Evolutionary conservation across 2,329 filamentous ascomycete genomes (phyloP), one percentile per base, ranked within the genome.

Genomic region (Coniochaeta ligniaria): DNA sequence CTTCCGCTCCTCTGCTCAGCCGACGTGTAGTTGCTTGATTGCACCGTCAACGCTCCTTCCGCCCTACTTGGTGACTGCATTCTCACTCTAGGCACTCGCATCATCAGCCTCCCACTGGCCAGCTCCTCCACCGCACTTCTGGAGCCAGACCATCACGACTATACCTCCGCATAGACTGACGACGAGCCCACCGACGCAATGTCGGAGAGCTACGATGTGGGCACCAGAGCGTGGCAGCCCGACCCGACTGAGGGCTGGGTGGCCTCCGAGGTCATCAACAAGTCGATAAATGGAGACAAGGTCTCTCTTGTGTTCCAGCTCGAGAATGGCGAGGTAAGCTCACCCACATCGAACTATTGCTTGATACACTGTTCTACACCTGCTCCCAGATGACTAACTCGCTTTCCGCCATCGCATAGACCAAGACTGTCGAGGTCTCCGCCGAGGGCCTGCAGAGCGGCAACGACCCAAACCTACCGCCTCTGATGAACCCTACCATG

Each of bases 181-280:
- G 57, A 43, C 60, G 58, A 63, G 52, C 63, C 61, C 60, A 62
- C 60, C 61, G 41, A 61, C 74, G 75, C 73, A 77, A 96, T 96
- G 93, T 91, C 92, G 80, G 90, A 96, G 78, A 91, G 86, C 74
- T 98, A 96, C 80, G 93, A 98, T 83, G 86, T 97, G 73, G 95
- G 94, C 73, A 98, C 94, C 71, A 88, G 92, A 85, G 95, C 93
- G 74, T 99, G 95, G 95, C 95, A 98, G 84, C 93, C 95, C 70
- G 95, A 99, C 81, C 80, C 86, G 74, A 91, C 91, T 63, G 94
- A 99, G 78, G 95, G 95, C 78, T 99, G 95, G 94, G 87, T 99
- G 75, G 90, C 93, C 73, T 97, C 95, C 55, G 93, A 98, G 82
- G 90, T 99, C 69, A 83, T 89, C 74, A 89, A 90, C 77, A 97